Base-by-base conservation (phyloP, 176 grass and related monocot species). In the Themeda triandra region DNA sequence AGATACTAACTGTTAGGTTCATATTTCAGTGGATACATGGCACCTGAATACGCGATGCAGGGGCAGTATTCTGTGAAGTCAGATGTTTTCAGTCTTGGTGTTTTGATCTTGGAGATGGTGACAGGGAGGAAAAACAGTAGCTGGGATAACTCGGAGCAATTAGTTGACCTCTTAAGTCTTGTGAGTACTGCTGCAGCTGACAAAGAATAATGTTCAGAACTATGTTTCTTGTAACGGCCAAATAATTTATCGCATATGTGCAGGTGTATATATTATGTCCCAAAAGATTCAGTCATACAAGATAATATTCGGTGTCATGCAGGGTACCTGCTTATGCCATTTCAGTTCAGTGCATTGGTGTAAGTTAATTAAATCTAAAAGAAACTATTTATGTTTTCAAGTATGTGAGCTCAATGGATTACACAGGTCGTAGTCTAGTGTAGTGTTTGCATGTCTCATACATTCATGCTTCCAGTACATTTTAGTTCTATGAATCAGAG, bases 1-100 rank as follows among this genome's bases (percentile, higher is more conserved):
- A 41, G 40, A 41, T 41, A 1, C 40, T 41, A 41, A 41, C 40
- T 41, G 40, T 41, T 41, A 41, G 40, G 21, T 44, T 39, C 29
- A 6, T 37, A 9, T 45, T 81, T 63, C 87, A 86, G 87, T 51
- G 77, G 77, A 80, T 86, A 86, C 75, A 86, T 86, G 84, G 84
- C 83, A 17, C 75, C 83, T 9, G 84, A 86, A 60, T 86, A 93
- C 24, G 91, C 85, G 44, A 85, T 93, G 84, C 85, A 71, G 15
- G 92, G 92, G 60, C 86, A 80, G 65, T 93, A 85, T 42, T 93
- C 92, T 0, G 60, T 44, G 41, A 93, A 93, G 73, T 91, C 88
- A 0, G 88, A 93, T 9, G 86, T 82, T 13, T 93, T 86, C 77
- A 88, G 92, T 75, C 85, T 87, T 13, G 92, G 88, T 21, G 88